Conservation (phyloP, 257 asterid species). For the Fraxinus pennsylvanica region DNA sequence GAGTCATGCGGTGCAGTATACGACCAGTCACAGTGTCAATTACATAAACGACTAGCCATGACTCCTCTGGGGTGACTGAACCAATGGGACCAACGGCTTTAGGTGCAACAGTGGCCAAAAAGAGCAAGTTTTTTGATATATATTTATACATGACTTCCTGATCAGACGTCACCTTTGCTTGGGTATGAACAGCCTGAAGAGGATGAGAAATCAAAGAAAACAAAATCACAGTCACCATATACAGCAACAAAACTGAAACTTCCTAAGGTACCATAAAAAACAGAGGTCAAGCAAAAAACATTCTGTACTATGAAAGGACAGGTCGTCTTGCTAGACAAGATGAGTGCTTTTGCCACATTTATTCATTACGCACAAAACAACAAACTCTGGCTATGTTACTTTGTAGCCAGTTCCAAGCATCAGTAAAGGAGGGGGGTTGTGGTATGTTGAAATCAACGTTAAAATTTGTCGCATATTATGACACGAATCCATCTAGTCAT, state of each 20-base stretch:
- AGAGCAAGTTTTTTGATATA: conserved; percentile 78
- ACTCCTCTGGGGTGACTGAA: conserved; percentile 89
- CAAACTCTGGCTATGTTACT: neutral
- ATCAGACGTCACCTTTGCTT: conserved; percentile 84
- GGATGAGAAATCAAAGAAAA: conserved; percentile 21
- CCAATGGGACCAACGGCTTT: conserved; percentile 85
- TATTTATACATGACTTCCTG: conserved; percentile 96
- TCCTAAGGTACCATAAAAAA: neutral
- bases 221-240: conserved; percentile 19
- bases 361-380: neutral
- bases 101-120: conserved; percentile 86
- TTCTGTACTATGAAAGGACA: neutral
- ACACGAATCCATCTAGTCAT: neutral
- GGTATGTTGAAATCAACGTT: neutral
- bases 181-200: conserved; percentile 91
- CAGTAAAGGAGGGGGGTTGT: neutral
- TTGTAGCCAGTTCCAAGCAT: neutral
- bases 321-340: neutral
- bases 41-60: conserved; percentile 76
- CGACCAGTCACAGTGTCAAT: conserved; percentile 94
- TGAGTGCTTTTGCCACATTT: neutral
- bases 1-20: conserved; percentile 83
- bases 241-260: conserved; percentile 21
- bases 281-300: conserved; percentile 2
- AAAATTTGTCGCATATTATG: neutral